Percentiles rank a stretch among this genome's conserved stretches.
Conservation (phyloP, 805 yeast genomes). For the Tetrapisispora arboricola region DNA sequence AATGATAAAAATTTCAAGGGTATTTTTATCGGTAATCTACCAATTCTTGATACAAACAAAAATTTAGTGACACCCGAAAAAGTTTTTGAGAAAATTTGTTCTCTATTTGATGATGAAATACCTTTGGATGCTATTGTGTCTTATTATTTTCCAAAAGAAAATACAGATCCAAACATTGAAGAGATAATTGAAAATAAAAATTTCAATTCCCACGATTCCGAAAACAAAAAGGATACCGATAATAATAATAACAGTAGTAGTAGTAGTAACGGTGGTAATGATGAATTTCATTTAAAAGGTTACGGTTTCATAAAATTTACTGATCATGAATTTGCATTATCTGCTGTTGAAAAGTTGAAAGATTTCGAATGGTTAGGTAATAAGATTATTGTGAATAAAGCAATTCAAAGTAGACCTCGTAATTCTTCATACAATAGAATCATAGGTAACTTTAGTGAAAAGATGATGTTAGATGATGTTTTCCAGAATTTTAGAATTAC, state of each 20-base stretch:
- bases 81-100: conserved; percentile 34
- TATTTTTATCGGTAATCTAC: conserved; percentile 45
- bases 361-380: conserved; percentile 30
- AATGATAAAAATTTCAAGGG: conserved; percentile 41
- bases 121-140: conserved; percentile 17
- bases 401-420: conserved; percentile 24
- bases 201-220: too few species aligned
- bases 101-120: conserved; percentile 35
- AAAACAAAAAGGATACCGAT: neutral
- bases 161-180: conserved; percentile 10
- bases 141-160: conserved; percentile 24
- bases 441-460: neutral
- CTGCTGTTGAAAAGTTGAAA: conserved; percentile 40
- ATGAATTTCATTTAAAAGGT: conserved; percentile 25
- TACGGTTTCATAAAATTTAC: conserved; percentile 47
- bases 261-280: conserved; percentile 6
- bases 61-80: conserved; percentile 12
- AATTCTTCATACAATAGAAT: neutral
- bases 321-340: conserved; percentile 39
- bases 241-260: neutral
- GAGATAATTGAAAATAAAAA: neutral
- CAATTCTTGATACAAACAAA: conserved; percentile 31
- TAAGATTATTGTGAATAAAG: conserved; percentile 30
- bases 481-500: too few species aligned
- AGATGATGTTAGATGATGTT: too few species aligned